phyloP scores from a whole-genome alignment of 768 basidiomycete species.

The Boletales sp. region DNA sequence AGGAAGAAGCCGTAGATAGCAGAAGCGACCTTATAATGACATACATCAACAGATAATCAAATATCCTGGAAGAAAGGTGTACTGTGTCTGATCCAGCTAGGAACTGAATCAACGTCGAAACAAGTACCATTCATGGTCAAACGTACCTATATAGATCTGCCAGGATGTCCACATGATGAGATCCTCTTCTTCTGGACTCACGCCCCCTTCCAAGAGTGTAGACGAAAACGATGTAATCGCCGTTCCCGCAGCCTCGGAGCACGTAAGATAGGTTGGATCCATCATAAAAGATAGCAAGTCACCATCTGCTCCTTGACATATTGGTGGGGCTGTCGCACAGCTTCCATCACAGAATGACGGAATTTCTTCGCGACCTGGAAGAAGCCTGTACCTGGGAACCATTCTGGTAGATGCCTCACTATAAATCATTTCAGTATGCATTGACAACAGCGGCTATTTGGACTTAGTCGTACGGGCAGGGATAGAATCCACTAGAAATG shows the following conservation, averaged over 20 bases:
- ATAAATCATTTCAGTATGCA: neutral
- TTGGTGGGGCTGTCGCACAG: conserved; percentile 42
- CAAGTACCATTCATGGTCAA: too few species aligned
- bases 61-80: conserved; percentile 6
- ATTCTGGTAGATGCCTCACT: conserved; percentile 32
- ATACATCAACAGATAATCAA: too few species aligned
- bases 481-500: conserved; percentile 20
- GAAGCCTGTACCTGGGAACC: conserved; percentile 36
- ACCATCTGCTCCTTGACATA: conserved; percentile 49
- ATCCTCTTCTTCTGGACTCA: conserved; percentile 17
- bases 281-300: neutral
- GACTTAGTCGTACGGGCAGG: conserved; percentile 14
- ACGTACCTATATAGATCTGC: conserved; percentile 2
- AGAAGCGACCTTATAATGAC: conserved; percentile 8
- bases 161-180: conserved; percentile 18
- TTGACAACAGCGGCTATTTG: too few species aligned
- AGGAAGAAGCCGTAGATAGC: conserved; percentile 20
- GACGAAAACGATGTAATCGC: conserved; percentile 19
- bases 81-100: conserved; percentile 45
- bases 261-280: neutral
- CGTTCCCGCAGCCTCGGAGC: conserved; percentile 12
- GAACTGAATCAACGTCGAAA: neutral
- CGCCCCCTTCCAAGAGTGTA: conserved; percentile 8
- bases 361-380: conserved; percentile 28
- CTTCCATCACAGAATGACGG: conserved; percentile 27